Base-by-base conservation (phyloP, 2,329 filamentous ascomycete genomes). In the Cordyceps javanica region DNA sequence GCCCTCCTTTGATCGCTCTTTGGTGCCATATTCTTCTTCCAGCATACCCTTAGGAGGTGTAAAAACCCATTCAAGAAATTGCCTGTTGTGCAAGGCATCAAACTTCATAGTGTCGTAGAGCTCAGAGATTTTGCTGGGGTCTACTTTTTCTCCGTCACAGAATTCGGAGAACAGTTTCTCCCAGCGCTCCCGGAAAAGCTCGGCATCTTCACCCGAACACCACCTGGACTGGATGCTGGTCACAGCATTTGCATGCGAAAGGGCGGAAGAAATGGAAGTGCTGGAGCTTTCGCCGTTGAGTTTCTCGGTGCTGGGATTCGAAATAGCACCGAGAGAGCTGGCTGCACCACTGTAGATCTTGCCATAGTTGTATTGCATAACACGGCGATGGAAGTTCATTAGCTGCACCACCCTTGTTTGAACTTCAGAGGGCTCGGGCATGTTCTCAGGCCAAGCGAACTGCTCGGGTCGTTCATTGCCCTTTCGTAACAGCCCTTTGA, bases 81-180 rank as follows among this genome's bases (percentile, higher is more conserved):
- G 90, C 2, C 94, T 86, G 69, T 99, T 99, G 73, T 99, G 95
- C 14, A 99, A 79, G 1, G 94, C 94, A 70, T 99, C 94, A 63
- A 97, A 99, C 72, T 99, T 99, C 94, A 99, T 97, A 21, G 93
- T 97, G 71, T 99, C 94, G 71, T 99, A 99, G 3, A 99, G 82
- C 75, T 99, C 94, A 5, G 91, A 97, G 61, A 99, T 93, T 76
- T 99, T 99, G 78, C 92, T 96, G 19, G 95, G 95, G 71, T 99
- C 94, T 19, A 97, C 91, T 76, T 99, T 99, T 67, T 99, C 94
- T 1, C 90, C 88, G 70, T 99, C 95, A 63, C 89, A 94, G 67
- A 99, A 99, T 69, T 99, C 94, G 49, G 87, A 85, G 73, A 99
- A 99, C 2, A 99, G 82, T 75, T 99, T 99, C 74, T 97, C 94